Percentiles rank a stretch among this genome's conserved stretches.
phyloP scores from a whole-genome alignment of 192 early-diverging fungal genomes.

The Linnemannia hyalina region DNA sequence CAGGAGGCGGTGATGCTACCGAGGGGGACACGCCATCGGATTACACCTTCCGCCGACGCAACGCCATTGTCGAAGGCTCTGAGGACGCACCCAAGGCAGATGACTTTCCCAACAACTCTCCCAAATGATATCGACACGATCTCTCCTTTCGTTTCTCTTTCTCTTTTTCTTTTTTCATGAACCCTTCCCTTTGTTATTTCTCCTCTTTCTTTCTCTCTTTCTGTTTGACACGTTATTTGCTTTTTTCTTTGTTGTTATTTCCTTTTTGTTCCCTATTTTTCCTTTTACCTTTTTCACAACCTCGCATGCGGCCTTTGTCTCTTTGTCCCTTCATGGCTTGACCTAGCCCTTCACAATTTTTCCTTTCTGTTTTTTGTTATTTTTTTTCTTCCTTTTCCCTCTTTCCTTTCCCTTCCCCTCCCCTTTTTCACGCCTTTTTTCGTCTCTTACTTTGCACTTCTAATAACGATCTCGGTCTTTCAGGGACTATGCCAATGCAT shows the following conservation, averaged over 20 bases:
- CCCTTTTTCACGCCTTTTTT: background rate
- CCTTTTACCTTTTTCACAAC: background rate
- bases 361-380: background rate
- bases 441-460: background rate
- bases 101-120: conserved; percentile 40
- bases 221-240: background rate
- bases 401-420: background rate
- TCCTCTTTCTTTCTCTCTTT: conserved; percentile 1
- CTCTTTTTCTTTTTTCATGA: background rate
- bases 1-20: conserved; percentile 43
- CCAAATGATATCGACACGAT: conserved; percentile 31
- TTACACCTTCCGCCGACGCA: conserved; percentile 52
- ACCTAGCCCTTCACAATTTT: background rate
- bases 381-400: background rate
- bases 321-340: background rate
- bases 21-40: conserved; percentile 45
- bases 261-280: background rate
- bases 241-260: conserved; percentile 6
- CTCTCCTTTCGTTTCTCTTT: background rate
- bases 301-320: conserved; percentile 1
- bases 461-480: background rate
- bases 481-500: conserved; percentile 5
- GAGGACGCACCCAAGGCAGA: conserved; percentile 56
- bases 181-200: conserved; percentile 9
- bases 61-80: conserved; percentile 52